These are phyloP conservation scores for Populus pruinosa DNA, from an alignment of 345 rosid species.

Conservation along the genomic window DNA sequence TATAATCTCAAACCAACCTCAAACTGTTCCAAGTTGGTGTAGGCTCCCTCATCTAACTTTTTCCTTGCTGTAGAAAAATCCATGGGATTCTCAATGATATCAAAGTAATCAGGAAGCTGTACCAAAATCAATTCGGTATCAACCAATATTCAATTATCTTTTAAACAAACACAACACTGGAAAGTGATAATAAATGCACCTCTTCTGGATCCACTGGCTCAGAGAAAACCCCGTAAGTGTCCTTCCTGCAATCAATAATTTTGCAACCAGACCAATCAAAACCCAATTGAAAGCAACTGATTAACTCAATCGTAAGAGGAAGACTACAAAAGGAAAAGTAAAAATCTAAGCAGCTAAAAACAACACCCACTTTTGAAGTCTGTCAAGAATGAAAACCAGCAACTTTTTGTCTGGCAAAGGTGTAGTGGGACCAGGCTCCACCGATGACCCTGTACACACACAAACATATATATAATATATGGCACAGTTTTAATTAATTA, in stretches of 20 bases:
- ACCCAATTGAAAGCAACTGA: slow-evolving; percentile 19
- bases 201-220: slow-evolving; percentile 96
- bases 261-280: slow-evolving; percentile 11
- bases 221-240: slow-evolving; percentile 85
- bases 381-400: slow-evolving; percentile 82
- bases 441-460: neutral
- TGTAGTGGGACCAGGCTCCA: neutral
- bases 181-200: slow-evolving; percentile 39
- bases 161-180: slow-evolving; percentile 3
- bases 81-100: slow-evolving; percentile 77
- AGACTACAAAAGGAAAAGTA: neutral
- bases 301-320: neutral
- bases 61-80: slow-evolving; percentile 79
- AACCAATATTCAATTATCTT: slow-evolving; percentile 5
- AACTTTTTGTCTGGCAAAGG: slow-evolving; percentile 69
- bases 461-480: slow-evolving; percentile 17
- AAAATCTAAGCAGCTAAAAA: neutral
- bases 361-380: slow-evolving; percentile 74
- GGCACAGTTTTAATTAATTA: slow-evolving; percentile 24
- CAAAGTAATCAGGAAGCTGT: slow-evolving; percentile 97
- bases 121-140: slow-evolving; percentile 20
- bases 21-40: slow-evolving; percentile 73
- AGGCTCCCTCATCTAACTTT: slow-evolving; percentile 60
- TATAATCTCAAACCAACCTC: slow-evolving; percentile 49
- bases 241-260: slow-evolving; percentile 72